Base-by-base conservation (phyloP, 768 basidiomycete genomes). In the Podaxis sp. region DNA sequence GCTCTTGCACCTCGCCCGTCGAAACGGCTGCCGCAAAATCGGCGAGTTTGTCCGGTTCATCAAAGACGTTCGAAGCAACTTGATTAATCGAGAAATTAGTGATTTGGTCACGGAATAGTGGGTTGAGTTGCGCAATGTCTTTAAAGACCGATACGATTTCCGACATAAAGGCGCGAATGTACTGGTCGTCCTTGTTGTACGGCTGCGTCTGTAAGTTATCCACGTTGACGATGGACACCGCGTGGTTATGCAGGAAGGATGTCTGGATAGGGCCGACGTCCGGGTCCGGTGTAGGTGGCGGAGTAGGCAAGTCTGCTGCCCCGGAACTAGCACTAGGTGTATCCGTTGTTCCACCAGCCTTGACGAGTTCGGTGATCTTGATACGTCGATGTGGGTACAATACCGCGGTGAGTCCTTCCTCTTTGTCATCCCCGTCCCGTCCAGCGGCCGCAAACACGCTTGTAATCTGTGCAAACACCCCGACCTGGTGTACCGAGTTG, bases 131-230 rank as follows among this genome's bases (percentile, higher is more conserved):
- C 0, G 96, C 96, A 64, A 99, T 97, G 71, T 98, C 96, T 80
- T 99, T 99, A 86, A 99, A 98, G 42, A 96, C 94, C 51, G 92
- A 90, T 67, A 99, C 91, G 64, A 99, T 94, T 76, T 99, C 96
- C 48, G 90, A 89, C 87, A 95, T 96, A 76, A 97, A 92, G 3
- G 96, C 96, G 28, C 95, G 91, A 68, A 96, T 89, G 74, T 96
- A 91, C 73, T 97, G 95, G 76, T 95, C 89, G 73, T 95, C 93
- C 73, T 96, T 93, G 79, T 89, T 87, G 80, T 90, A 96, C 0
- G 93, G 87, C 65, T 89, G 85, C 4, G 93, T 90, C 28, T 75
- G 71, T 53, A 97, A 84, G 71, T 98, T 98, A 28, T 88, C 87
- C 36, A 97, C 89, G 65, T 90, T 88, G 62, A 94, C 95, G 65